Percentiles rank a stretch among this genome's conserved stretches.
These are phyloP conservation scores for Acanthamoeba sp. DNA, from an alignment of 208 protist species.

Conservation along the genomic window DNA sequence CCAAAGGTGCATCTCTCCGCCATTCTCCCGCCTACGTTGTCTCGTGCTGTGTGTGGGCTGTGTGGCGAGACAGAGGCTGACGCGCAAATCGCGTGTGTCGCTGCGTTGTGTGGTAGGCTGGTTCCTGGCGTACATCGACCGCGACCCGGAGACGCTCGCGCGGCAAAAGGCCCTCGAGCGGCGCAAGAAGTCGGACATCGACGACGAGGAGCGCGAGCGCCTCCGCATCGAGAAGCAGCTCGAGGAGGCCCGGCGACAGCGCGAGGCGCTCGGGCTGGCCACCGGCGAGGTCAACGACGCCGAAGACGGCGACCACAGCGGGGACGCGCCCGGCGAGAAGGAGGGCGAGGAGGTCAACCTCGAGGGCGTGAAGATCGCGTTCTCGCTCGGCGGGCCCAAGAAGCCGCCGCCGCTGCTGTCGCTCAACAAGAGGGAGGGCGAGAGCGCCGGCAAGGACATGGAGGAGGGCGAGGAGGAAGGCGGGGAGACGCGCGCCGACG, in stretches of 20 bases:
- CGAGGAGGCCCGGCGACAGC: slow-evolving; percentile 39
- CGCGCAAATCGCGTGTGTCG: background rate
- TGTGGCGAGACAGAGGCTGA: no score
- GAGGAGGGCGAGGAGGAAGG: background rate
- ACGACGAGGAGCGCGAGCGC: slow-evolving; percentile 82
- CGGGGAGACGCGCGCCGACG: slow-evolving; percentile 39
- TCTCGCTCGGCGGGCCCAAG: slow-evolving; percentile 9
- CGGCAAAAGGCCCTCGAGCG: slow-evolving; percentile 71
- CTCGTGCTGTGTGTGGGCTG: background rate
- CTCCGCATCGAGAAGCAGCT: slow-evolving; percentile 77
- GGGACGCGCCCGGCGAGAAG: slow-evolving; percentile 8
- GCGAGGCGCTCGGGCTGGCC: slow-evolving; percentile 3
- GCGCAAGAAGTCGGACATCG: slow-evolving; percentile 77
- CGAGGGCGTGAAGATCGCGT: slow-evolving; percentile 51
- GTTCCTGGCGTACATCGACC: slow-evolving; percentile 91
- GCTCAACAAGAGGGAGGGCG: background rate
- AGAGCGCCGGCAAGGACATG: background rate
- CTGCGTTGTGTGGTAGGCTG: slow-evolving; percentile 81
- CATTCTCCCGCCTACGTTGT: background rate
- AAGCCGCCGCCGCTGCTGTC: background rate
- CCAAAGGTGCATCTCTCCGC: slow-evolving; percentile 80
- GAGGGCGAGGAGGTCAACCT: background rate
- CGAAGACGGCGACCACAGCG: background rate
- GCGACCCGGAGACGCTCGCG: slow-evolving; percentile 86
- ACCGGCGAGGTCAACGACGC: slow-evolving; percentile 62